A percentile compares a stretch with the other conserved stretches of the same genome.
phyloP scores from a whole-genome alignment of 148 eudicot species.

The Amaranthus palmeri region DNA sequence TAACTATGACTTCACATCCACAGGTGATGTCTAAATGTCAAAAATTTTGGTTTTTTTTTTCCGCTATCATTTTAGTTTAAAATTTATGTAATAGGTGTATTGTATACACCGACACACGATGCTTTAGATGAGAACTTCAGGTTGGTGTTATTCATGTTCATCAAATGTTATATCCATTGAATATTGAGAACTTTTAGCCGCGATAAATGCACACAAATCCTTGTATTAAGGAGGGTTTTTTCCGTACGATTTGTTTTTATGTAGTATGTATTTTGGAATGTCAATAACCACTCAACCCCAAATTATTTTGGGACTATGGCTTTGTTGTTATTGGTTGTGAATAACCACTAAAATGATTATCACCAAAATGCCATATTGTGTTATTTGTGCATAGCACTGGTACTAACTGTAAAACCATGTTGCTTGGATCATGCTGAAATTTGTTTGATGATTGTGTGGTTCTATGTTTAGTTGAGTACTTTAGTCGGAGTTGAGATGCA shows the following conservation, averaged over 20 bases:
- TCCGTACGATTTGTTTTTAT: background rate
- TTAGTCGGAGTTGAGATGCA: background rate
- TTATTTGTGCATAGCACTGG: background rate
- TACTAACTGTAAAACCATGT: background rate
- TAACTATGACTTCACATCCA: too few relatives aligned
- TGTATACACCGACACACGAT: background rate
- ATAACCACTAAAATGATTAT: constrained; percentile 1
- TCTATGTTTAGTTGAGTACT: constrained; percentile 5
- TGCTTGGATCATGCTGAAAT: background rate
- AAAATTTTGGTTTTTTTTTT: too few relatives aligned
- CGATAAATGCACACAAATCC: background rate
- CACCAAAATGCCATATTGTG: background rate
- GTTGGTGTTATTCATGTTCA: background rate
- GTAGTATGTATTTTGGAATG: too few relatives aligned
- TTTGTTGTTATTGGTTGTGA: background rate
- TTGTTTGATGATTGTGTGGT: background rate
- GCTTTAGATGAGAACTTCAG: background rate
- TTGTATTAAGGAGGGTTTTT: background rate
- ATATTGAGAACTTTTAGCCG: background rate
- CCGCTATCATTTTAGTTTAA: too few relatives aligned
- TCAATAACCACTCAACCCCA: too few relatives aligned
- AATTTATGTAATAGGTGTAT: too few relatives aligned
- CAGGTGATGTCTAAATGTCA: too few relatives aligned
- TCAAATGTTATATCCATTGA: background rate
- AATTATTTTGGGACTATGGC: too few relatives aligned